Conservation (phyloP, 257 asterid genomes). For the Solanum peruvianum region DNA sequence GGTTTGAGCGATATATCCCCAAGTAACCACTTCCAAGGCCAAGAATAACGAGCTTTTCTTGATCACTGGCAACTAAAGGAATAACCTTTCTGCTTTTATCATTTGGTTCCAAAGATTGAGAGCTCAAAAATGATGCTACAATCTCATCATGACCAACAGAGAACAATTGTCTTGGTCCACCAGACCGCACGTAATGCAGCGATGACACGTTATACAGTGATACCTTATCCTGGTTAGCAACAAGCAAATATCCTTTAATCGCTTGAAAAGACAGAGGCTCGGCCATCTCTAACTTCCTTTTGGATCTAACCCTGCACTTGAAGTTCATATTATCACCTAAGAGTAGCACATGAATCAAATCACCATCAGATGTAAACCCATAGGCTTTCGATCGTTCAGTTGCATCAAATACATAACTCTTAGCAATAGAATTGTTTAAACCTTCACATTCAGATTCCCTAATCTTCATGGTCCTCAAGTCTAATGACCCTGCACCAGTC, state of each 20-base stretch:
- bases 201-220: constrained; percentile 72
- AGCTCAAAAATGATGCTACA: constrained; percentile 40
- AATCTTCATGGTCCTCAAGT: constrained; percentile 82
- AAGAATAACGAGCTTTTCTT: constrained; percentile 64
- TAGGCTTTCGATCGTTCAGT: constrained; percentile 79
- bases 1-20: constrained; percentile 74
- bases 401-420: constrained; percentile 66
- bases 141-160: constrained; percentile 59
- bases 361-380: constrained; percentile 68
- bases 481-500: constrained; percentile 89
- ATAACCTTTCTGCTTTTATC: constrained; percentile 6
- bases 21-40: constrained; percentile 63
- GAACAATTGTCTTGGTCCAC: constrained; percentile 58
- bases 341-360: constrained; percentile 62
- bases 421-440: constrained; percentile 45
- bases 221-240: constrained; percentile 48
- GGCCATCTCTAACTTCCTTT: constrained; percentile 50
- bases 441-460: constrained; percentile 91
- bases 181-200: constrained; percentile 70
- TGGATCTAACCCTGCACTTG: constrained; percentile 78
- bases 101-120: constrained; percentile 18
- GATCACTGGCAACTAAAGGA: constrained; percentile 61
- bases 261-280: constrained; percentile 64
- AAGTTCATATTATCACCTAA: constrained; percentile 83
- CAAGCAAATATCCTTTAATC: constrained; percentile 71